Base-by-base conservation (phyloP, 2,329 filamentous ascomycete species). In the Nigrospora oryzae region DNA sequence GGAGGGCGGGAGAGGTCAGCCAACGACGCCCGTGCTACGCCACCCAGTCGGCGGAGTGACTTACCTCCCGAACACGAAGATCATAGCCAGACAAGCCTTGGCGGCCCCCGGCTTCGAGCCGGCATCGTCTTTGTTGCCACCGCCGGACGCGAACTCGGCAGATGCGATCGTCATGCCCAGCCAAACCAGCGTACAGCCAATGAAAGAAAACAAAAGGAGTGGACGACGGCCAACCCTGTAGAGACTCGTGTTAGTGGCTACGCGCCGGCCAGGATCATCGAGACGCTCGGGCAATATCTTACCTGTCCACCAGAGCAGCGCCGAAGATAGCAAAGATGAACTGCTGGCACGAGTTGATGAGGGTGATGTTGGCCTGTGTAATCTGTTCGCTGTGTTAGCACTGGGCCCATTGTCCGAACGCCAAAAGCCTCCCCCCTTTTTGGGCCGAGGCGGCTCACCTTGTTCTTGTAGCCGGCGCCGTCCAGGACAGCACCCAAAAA, bases 271-370 rank as follows among this genome's bases (percentile, higher is more conserved):
- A 10, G 5, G 5, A 7, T 28, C 5, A 7, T 7, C 23, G 23
- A 28, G 23, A 28, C 23, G 23, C 5, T 10, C 23, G 7, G 23
- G 7, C 23, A 10, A 28, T 2, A 10, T 5, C 23, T 28, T 10
- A 28, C 23, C 23, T 17, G 46, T 77, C 74, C 23, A 77, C 70
- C 3, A 77, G 55, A 12, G 63, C 56, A 15, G 75, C 72, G 30
- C 75, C 75, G 13, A 70, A 46, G 32, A 74, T 64, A 36, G 73
- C 72, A 49, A 67, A 71, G 43, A 67, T 52, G 55, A 76, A 70
- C 51, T 74, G 69, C 54, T 73, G 67, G 45, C 68, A 70, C 28
- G 67, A 67, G 59, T 75, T 72, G 56, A 73, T 72, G 31, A 77
- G 66, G 10, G 68, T 74, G 49, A 79, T 67, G 53, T 75, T 71